Base-by-base conservation (phyloP, 257 asterid genomes). In the Thymus quinquecostatus region DNA sequence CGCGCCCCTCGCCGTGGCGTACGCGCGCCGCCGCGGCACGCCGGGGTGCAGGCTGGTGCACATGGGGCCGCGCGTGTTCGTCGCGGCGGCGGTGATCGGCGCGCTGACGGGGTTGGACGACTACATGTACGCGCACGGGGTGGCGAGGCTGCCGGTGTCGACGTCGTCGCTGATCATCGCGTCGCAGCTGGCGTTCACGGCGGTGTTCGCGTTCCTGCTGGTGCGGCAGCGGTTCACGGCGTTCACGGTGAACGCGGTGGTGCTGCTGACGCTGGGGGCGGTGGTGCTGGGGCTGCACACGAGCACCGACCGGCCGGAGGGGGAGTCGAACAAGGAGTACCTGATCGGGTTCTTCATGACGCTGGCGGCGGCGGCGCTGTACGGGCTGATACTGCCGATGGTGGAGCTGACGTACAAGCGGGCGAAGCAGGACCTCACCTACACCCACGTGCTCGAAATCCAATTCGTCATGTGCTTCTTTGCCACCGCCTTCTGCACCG, bases 281-380 rank as follows among this genome's bases (percentile, higher is more conserved):
- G 76, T 63, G 68, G 63, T 78, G 32, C 66, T 78, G 43, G 82
- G 78, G 13, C 75, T 78, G 2, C 72, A 78, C 44, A 57, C 72
- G 5, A 49, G 38, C 51, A 13, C 69, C 3, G 82, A 78, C 49
- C 73, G 76, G 34, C 79, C 82, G 27, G n/a, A 9, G 41, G 79
- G 79, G 36, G 64, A 67, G 57, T 12, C 76, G 13, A 10, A 38
- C 8, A 48, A 21, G 64, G 76, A 55, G 56, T 78, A 78, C 47
- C 28, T 68, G 71, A 0, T 63, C 27, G 82, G 82, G 27, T 78
- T 78, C 5, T 36, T 74, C 2, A 41, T 81, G 79, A 79, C 86
- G 61, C 29, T 84, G 69, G 64, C 32, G 60, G 84, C 84, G 76
- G 82, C 86, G 77, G 81, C 75, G 81, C 75, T 84, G 45, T 78